Percentiles rank a stretch among this genome's conserved stretches.
Conservation (phyloP, 257 asterid genomes). For the Penstemon davidsonii region DNA sequence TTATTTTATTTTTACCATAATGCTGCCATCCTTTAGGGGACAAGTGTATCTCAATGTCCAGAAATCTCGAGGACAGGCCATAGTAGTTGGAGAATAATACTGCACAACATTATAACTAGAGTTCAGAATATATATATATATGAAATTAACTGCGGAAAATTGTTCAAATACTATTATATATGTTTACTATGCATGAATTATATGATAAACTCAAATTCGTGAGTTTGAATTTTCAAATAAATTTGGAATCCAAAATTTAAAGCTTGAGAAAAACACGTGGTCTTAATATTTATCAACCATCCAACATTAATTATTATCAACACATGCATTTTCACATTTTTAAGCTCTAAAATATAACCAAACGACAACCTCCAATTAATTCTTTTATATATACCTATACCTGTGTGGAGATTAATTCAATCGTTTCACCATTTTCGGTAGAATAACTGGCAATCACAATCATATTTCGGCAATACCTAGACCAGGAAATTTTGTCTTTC, state of each 20-base stretch:
- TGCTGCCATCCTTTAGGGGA: slow-evolving; percentile 28
- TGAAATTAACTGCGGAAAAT: background rate
- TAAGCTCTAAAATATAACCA: too few relatives aligned
- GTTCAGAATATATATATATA: background rate
- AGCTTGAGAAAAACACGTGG: too few relatives aligned
- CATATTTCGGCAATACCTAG: slow-evolving; percentile 21
- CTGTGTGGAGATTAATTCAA: slow-evolving; percentile 28
- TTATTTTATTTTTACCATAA: slow-evolving; percentile 16
- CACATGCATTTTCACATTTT: too few relatives aligned
- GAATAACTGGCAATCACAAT: slow-evolving; percentile 21
- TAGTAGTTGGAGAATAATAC: slow-evolving; percentile 30
- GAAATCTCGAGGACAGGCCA: slow-evolving; percentile 33
- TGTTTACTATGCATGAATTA: background rate
- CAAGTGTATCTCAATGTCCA: slow-evolving; percentile 35
- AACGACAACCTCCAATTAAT: too few relatives aligned
- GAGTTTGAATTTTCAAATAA: too few relatives aligned
- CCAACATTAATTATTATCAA: too few relatives aligned
- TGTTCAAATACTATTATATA: too few relatives aligned
- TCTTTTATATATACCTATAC: background rate
- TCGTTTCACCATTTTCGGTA: slow-evolving; percentile 5
- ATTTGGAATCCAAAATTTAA: too few relatives aligned
- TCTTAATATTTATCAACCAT: too few relatives aligned
- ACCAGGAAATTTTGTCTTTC: slow-evolving; percentile 28
- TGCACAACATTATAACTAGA: background rate
- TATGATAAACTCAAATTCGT: background rate